A percentile compares a stretch with the other conserved stretches of the same genome.
phyloP scores from a whole-genome alignment of 2,329 filamentous ascomycete species.

The Huntiella savannae region DNA sequence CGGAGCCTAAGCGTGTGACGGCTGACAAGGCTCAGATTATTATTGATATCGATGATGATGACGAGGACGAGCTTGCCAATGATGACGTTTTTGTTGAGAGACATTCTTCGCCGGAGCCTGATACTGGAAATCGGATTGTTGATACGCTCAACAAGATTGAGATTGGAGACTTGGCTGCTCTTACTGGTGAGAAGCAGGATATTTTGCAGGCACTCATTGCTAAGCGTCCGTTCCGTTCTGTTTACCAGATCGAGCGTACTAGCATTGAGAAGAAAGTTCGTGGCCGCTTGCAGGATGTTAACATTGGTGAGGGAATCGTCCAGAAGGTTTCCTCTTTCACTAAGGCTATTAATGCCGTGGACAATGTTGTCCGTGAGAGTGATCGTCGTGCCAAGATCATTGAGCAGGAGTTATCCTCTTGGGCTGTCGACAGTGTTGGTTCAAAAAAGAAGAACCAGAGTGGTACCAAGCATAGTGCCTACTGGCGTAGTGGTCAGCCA shows the following conservation, averaged over 20 bases:
- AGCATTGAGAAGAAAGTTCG: slow-evolving; percentile 31
- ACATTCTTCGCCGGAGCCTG: slow-evolving; percentile 10
- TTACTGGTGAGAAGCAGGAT: slow-evolving; percentile 55
- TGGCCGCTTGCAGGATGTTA: slow-evolving; percentile 20
- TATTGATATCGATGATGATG: slow-evolving; percentile 17
- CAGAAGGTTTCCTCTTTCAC: slow-evolving; percentile 49
- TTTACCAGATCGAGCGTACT: slow-evolving; percentile 42
- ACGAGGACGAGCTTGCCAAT: slow-evolving; percentile 24
- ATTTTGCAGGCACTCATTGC: slow-evolving; percentile 50
- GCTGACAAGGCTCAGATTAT: neutral
- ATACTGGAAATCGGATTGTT: slow-evolving; percentile 34
- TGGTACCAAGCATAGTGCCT: slow-evolving; percentile 1
- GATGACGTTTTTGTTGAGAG: slow-evolving; percentile 16
- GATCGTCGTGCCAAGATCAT: slow-evolving; percentile 46
- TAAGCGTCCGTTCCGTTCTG: slow-evolving; percentile 48
- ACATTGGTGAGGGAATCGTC: slow-evolving; percentile 33
- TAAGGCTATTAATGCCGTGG: slow-evolving; percentile 63
- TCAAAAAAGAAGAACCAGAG: slow-evolving; percentile 13
- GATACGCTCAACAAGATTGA: slow-evolving; percentile 70
- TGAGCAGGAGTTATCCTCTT: slow-evolving; percentile 26
- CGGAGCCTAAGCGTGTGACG: no score
- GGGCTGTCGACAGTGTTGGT: slow-evolving; percentile 31
- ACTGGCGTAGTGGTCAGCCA: slow-evolving; percentile 37
- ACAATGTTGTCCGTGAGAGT: slow-evolving; percentile 60
- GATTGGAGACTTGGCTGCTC: slow-evolving; percentile 57